Evolutionary conservation across 768 basidiomycete species (phyloP), one percentile per base, ranked within the genome.

Genomic region (Amanita phalloides): DNA sequence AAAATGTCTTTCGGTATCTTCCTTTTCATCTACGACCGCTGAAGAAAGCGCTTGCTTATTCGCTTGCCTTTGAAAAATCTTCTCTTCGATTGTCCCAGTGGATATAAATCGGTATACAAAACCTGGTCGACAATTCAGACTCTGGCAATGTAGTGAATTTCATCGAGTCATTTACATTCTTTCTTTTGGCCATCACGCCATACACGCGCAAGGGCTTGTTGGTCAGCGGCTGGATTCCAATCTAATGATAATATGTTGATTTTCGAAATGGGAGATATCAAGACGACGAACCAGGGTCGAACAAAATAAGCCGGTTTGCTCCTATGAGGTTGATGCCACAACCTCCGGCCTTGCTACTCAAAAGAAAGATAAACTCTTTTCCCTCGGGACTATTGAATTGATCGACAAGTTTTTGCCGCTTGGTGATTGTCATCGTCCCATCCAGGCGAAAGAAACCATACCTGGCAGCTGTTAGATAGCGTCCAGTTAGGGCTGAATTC

Each of bases 161-260:
- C 6, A 30, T 11, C 28, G 11, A 28, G 20, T 7, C 4, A 62
- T 87, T 49, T 61, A 93, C 95, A 99, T 69, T 96, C 94, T 79
- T 98, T 98, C 81, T 96, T 99, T 66, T 98, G 95, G 0, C 95
- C 95, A 62, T 99, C 95, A 70, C 95, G 88, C 95, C 95, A 99
- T 7, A 99, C 95, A 64, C 95, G 91, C 41, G 95, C 95, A 4
- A 99, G 75, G 6, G 95, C 95, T 65, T 99, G 95, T 64, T 98
- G 96, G 66, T 99, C 95, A 25, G 94, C 91, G 8, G 95, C 95
- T 23, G 94, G 94, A 60, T 97, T 97, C 94, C 94, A 97, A 62
- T 97, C 94, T 93, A 54, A n/a, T 20, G 32, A 7, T 39, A 20
- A 8, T 39, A 20, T 23, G 61, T 33, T 43, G 46, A 14, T 35